Evolutionary conservation across 805 yeast species (phyloP).

Genomic region (Lachancea cidri): DNA sequence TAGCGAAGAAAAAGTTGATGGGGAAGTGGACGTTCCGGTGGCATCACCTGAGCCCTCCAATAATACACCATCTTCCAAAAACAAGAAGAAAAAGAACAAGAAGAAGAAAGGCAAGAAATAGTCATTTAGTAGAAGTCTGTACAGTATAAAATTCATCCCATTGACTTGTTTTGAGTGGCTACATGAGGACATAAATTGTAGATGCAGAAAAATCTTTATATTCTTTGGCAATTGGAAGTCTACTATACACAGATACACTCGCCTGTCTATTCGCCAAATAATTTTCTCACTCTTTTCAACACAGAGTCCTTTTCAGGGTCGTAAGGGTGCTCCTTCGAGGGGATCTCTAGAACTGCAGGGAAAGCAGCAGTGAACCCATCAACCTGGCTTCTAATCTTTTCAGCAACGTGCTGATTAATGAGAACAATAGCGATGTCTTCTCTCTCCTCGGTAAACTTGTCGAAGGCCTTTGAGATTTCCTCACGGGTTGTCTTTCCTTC

Average conservation of each 20-base stretch:
- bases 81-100: constrained; percentile 30
- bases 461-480: constrained; percentile 70
- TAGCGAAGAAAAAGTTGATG: constrained; percentile 11
- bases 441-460: constrained; percentile 63
- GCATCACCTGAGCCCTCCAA: constrained; percentile 11
- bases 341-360: constrained; percentile 95
- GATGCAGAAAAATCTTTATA: neutral
- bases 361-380: constrained; percentile 86
- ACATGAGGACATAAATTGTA: neutral
- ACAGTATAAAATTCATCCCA: neutral
- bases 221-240: neutral
- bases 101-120: constrained; percentile 22
- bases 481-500: constrained; percentile 76
- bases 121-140: constrained; percentile 1
- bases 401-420: constrained; percentile 94
- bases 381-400: constrained; percentile 73
- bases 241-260: neutral
- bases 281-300: constrained; percentile 85
- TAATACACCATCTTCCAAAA: constrained; percentile 10
- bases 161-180: neutral
- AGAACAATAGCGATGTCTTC: constrained; percentile 89
- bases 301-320: constrained; percentile 98
- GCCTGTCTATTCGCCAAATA: constrained; percentile 74
- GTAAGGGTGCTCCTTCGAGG: constrained; percentile 97
- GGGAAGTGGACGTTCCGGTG: constrained; percentile 14